These are phyloP conservation scores for Hygrophoropsis aurantiaca DNA, from an alignment of 768 basidiomycete species.

Conservation along the genomic window DNA sequence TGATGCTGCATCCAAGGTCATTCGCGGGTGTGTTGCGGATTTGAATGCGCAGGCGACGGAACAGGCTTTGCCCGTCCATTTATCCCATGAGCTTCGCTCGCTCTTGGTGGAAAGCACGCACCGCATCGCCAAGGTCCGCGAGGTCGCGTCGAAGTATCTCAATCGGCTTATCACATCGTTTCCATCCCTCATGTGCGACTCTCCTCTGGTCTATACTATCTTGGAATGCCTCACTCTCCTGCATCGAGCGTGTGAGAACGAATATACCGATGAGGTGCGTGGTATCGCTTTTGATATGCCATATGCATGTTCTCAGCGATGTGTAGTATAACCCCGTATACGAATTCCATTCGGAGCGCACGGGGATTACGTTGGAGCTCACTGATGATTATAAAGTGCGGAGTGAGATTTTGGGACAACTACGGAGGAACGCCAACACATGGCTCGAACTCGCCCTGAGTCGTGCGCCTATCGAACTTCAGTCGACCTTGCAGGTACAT, in stretches of 20 bases:
- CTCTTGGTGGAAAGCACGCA: conserved; percentile 81
- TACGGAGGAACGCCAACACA: conserved; percentile 69
- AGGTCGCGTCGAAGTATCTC: conserved; percentile 80
- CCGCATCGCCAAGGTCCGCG: conserved; percentile 77
- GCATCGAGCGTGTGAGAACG: conserved; percentile 85
- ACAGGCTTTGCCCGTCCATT: conserved; percentile 68
- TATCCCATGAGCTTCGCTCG: conserved; percentile 73
- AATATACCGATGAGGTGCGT: conserved; percentile 85
- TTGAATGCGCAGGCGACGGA: conserved; percentile 74
- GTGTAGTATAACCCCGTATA: conserved; percentile 86
- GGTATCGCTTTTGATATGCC: not conserved
- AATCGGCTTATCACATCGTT: conserved; percentile 86
- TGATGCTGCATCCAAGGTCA: conserved; percentile 72
- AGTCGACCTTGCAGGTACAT: conserved; percentile 85
- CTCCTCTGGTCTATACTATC: conserved; percentile 82
- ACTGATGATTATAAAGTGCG: conserved; percentile 85
- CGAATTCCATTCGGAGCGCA: conserved; percentile 78
- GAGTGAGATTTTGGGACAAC: conserved; percentile 76
- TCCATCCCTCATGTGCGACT: conserved; percentile 92
- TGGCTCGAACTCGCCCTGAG: conserved; percentile 90
- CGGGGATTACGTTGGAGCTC: conserved; percentile 72
- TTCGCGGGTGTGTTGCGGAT: conserved; percentile 69
- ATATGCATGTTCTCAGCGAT: not conserved
- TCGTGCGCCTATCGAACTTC: conserved; percentile 88
- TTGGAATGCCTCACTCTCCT: conserved; percentile 90